phyloP scores from a whole-genome alignment of 164 flowering plant genomes.

The Liriodendron chinense region DNA sequence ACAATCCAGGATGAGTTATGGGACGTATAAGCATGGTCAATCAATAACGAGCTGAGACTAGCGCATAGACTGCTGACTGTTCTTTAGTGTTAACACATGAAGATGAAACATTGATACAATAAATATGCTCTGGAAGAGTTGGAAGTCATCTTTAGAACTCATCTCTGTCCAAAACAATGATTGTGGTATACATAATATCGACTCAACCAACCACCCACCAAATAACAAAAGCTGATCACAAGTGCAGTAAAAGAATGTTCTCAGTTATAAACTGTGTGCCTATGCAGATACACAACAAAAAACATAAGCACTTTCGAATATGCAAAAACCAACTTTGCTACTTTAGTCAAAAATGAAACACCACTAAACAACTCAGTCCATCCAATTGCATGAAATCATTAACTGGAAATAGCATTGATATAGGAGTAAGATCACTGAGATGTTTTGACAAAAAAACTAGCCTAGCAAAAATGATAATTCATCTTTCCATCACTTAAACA shows the following conservation, averaged over 20 bases:
- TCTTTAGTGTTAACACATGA: not conserved
- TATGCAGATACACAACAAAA: not conserved
- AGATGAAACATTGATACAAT: not conserved
- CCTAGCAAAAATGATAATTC: too few species aligned
- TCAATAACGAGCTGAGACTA: not conserved
- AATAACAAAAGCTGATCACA: constrained; percentile 78
- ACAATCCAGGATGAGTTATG: too few species aligned
- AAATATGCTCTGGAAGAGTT: not conserved
- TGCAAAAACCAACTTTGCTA: not conserved
- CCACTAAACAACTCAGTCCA: too few species aligned
- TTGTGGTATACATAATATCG: constrained; percentile 92
- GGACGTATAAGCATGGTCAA: too few species aligned
- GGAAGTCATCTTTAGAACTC: not conserved
- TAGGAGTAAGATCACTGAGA: too few species aligned
- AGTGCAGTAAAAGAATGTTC: not conserved
- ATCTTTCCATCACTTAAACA: too few species aligned
- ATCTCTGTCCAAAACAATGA: constrained; percentile 96
- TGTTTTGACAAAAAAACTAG: too few species aligned
- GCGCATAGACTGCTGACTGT: not conserved
- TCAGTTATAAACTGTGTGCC: not conserved
- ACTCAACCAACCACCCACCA: constrained; percentile 99
- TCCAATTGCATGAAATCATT: too few species aligned
- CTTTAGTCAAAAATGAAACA: not conserved
- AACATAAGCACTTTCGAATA: not conserved
- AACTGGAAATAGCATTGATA: too few species aligned